Evolutionary conservation across 73 alveolate species (phyloP), one percentile per base, ranked within the genome.

Genomic region (Symbiodinium pilosum): DNA sequence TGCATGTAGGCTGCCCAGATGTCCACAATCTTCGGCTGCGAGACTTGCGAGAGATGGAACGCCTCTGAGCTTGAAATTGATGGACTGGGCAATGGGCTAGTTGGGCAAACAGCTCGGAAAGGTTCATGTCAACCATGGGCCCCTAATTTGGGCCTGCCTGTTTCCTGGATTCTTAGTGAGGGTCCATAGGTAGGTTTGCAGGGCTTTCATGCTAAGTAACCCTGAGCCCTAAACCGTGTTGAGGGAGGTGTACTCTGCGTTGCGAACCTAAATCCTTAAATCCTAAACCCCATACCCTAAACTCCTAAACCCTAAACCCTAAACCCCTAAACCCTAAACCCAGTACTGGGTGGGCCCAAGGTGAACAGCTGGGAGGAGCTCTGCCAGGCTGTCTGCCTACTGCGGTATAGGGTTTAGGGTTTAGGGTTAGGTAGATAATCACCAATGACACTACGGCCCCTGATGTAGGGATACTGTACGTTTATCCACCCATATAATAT

Each of bases 21-120:
- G 77, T 64, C 77, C 0, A 91, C 97, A 24, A 68, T 91, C 81
- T 43, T 91, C 40, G 88, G 87, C 32, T 91, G 97, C 43, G 77
- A 64, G 77, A 26, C 77, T 16, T 64, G 77, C 77, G 77, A 64
- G 77, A 32, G 77, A 2, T 64, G 32, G 36, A 64, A 64, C 38
- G 77, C 77, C 59, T 18, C 38, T 64, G 77, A 36, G 77, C 77
- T 64, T 28, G 77, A 36, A 24, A 14, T n/a, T n/a, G n/a, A n/a
- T n/a, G n/a, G n/a, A n/a, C n/a, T n/a, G n/a, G n/a, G n/a, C n/a
- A n/a, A n/a, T n/a, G n/a, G n/a, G n/a, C n/a, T n/a, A n/a, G n/a
- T n/a, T n/a, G n/a, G n/a, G n/a, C n/a, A n/a, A n/a, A n/a, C n/a
- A n/a, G n/a, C n/a, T n/a, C n/a, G n/a, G n/a, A n/a, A n/a, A n/a